phyloP scores from a whole-genome alignment of 78 protist genomes.

The Guillardia theta region DNA sequence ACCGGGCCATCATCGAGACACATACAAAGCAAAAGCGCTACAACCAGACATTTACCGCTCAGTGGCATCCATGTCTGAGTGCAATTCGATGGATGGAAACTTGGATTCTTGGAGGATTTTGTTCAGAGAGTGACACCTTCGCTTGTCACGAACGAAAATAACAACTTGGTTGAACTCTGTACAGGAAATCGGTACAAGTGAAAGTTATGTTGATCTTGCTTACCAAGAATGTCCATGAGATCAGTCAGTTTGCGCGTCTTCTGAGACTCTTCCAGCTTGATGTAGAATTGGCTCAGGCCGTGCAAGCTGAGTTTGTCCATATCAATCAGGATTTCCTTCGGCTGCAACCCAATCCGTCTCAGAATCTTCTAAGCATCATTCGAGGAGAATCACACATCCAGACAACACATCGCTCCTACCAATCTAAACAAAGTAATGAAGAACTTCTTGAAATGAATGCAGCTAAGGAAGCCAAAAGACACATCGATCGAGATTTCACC shows the following conservation, averaged over 20 bases:
- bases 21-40: neutral
- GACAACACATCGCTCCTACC: no score
- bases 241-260: slow-evolving; percentile 91
- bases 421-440: no score
- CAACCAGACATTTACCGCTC: slow-evolving; percentile 59
- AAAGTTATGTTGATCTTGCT: no score
- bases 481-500: no score
- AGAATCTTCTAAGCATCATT: no score
- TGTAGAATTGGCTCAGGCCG: slow-evolving; percentile 96
- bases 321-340: slow-evolving; percentile 90
- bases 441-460: no score
- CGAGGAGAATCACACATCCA: no score
- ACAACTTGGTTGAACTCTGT: slow-evolving; percentile 81
- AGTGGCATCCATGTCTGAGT: slow-evolving; percentile 78
- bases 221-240: slow-evolving; percentile 89
- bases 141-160: slow-evolving; percentile 88
- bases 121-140: slow-evolving; percentile 71
- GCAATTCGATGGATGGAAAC: slow-evolving; percentile 94
- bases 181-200: no score
- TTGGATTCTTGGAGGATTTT: slow-evolving; percentile 72
- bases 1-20: neutral
- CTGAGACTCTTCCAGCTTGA: slow-evolving; percentile 82
- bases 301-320: slow-evolving; percentile 95
- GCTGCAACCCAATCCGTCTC: slow-evolving; percentile 57
- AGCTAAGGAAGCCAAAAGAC: neutral